Percentiles rank a stretch among this genome's conserved stretches.
Evolutionary conservation across 441 rosid species (phyloP).

Genomic region (Arabidopsis lyrata): DNA sequence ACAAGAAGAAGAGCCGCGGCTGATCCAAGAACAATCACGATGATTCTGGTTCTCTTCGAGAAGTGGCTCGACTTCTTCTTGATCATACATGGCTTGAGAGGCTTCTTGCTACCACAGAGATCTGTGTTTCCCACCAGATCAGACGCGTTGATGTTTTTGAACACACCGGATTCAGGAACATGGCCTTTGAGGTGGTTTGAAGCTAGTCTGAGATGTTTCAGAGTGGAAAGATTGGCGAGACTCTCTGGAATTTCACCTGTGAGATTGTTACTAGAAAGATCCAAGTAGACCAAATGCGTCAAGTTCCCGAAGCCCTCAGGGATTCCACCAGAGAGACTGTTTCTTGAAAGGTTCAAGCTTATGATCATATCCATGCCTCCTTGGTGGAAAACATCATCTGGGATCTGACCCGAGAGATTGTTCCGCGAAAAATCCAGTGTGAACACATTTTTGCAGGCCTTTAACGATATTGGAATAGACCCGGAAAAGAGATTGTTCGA

Average conservation of each 20-base stretch:
- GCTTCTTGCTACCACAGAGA: slow-evolving; percentile 65
- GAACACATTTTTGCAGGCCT: slow-evolving; percentile 69
- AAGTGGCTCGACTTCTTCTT: slow-evolving; percentile 51
- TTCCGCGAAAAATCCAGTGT: slow-evolving; percentile 79
- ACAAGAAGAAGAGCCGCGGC: slow-evolving; percentile 48
- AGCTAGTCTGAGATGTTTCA: slow-evolving; percentile 69
- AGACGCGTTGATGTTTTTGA: slow-evolving; percentile 54
- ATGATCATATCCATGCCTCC: slow-evolving; percentile 50
- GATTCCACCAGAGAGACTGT: slow-evolving; percentile 62
- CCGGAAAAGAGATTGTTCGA: slow-evolving; percentile 80
- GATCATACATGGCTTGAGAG: slow-evolving; percentile 54
- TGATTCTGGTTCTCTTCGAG: slow-evolving; percentile 50
- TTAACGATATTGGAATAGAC: slow-evolving; percentile 59
- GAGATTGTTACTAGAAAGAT: slow-evolving; percentile 73
- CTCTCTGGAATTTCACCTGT: slow-evolving; percentile 72
- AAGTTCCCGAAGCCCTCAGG: slow-evolving; percentile 55
- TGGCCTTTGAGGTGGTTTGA: slow-evolving; percentile 78
- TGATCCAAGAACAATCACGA: slow-evolving; percentile 57
- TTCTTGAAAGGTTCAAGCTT: slow-evolving; percentile 71
- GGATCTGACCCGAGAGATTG: slow-evolving; percentile 64
- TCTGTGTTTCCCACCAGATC: slow-evolving; percentile 65
- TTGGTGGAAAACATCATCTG: slow-evolving; percentile 50
- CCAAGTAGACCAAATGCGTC: slow-evolving; percentile 61
- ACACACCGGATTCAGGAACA: slow-evolving; percentile 74
- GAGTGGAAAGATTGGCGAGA: slow-evolving; percentile 58